Evolutionary conservation across 2,329 filamentous ascomycete genomes (phyloP).

Genomic region (Pseudofabraea citricarpa): DNA sequence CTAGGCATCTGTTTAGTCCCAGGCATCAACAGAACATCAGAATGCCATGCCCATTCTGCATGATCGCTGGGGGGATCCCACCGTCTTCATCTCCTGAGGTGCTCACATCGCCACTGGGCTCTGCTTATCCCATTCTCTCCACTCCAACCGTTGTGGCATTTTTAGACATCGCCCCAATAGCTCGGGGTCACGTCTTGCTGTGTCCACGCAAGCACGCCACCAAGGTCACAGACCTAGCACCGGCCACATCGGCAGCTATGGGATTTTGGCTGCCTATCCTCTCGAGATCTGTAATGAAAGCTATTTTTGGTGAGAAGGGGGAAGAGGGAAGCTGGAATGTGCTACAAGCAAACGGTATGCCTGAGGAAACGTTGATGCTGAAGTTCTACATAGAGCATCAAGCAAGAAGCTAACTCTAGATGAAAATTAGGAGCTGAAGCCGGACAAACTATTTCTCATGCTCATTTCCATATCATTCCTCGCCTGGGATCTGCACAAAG

Average conservation of each 20-base stretch:
- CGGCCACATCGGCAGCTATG: slow-evolving; percentile 58
- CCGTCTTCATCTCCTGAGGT: slow-evolving; percentile 35
- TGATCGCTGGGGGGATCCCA: slow-evolving; percentile 44
- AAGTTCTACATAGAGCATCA: neutral
- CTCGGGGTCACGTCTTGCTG: slow-evolving; percentile 74
- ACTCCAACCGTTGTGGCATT: slow-evolving; percentile 76
- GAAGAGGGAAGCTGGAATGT: slow-evolving; percentile 64
- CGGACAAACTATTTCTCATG: slow-evolving; percentile 87
- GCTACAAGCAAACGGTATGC: slow-evolving; percentile 78
- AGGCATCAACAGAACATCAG: slow-evolving; percentile 1
- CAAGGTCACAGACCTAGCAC: slow-evolving; percentile 65
- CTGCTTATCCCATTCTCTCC: slow-evolving; percentile 65
- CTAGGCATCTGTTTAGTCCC: no score
- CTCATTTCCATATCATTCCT: slow-evolving; percentile 90
- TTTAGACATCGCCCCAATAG: slow-evolving; percentile 84
- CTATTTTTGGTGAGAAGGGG: slow-evolving; percentile 46
- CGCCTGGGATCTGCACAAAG: slow-evolving; percentile 30
- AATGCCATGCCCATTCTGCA: slow-evolving; percentile 52
- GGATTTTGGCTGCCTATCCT: slow-evolving; percentile 65
- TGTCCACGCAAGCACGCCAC: slow-evolving; percentile 69
- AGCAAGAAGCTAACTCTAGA: neutral
- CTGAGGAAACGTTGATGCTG: no score
- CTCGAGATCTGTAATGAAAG: slow-evolving; percentile 65
- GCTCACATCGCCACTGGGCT: slow-evolving; percentile 28
- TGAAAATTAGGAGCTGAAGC: slow-evolving; percentile 65